A percentile compares a stretch with the other conserved stretches of the same genome.
Conservation (phyloP, 306 rosid species). For the Begonia loranthoides region DNA sequence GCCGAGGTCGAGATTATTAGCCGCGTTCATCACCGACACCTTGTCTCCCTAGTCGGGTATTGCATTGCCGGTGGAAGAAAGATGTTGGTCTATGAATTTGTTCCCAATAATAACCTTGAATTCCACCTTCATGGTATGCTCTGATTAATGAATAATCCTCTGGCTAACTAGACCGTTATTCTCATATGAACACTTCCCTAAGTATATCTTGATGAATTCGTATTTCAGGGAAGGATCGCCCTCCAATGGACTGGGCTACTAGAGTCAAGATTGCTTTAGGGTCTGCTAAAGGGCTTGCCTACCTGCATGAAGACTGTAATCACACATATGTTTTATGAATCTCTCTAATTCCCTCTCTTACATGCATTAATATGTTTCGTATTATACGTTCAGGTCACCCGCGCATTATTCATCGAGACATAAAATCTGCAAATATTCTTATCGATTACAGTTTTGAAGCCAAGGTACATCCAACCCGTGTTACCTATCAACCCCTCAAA, state of each 20-base stretch:
- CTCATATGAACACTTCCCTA: too few relatives aligned
- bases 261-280: conserved; percentile 70
- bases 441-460: conserved; percentile 68
- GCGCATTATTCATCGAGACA: conserved; percentile 83
- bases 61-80: conserved; percentile 33
- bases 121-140: conserved; percentile 63
- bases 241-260: conserved; percentile 50
- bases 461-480: conserved; percentile 28
- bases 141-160: too few relatives aligned
- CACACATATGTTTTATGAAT: background rate
- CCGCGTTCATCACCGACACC: conserved; percentile 88
- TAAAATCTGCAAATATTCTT: conserved; percentile 71
- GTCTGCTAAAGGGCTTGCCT: conserved; percentile 87
- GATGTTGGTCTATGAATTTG: conserved; percentile 61
- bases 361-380: background rate
- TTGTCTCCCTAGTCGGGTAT: conserved; percentile 81
- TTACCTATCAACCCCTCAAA: too few relatives aligned
- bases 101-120: conserved; percentile 71
- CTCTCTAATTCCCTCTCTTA: background rate
- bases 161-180: too few relatives aligned
- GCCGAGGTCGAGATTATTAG: conserved; percentile 81
- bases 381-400: conserved; percentile 56
- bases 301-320: conserved; percentile 92
- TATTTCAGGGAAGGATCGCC: conserved; percentile 30
- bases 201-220: background rate